Evolutionary conservation across 73 alveolate genomes (phyloP).

Genomic region (Tetrahymena malaccensis): DNA sequence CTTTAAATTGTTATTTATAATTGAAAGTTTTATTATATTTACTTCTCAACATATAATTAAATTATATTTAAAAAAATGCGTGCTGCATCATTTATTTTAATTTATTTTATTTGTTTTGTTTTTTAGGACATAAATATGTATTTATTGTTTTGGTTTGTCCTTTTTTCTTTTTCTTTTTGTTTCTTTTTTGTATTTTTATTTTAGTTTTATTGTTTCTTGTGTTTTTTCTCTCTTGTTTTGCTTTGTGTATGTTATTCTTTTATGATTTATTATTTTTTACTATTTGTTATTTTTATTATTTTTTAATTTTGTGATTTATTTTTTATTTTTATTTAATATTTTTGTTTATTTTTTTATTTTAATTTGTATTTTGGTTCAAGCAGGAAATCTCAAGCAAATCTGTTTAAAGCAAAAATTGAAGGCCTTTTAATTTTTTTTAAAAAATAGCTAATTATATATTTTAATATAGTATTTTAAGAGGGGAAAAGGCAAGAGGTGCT

Average conservation of each 20-base stretch:
- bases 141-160: no score
- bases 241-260: neutral
- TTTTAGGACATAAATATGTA: no score
- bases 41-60: no score
- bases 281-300: neutral
- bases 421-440: neutral
- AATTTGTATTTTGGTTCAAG: neutral
- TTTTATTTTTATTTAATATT: neutral
- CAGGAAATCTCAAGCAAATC: constrained; percentile 1
- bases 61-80: no score
- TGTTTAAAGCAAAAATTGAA: neutral
- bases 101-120: no score
- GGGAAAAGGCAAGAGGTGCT: neutral
- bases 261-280: neutral
- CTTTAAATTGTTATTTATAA: no score
- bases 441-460: neutral
- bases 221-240: neutral
- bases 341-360: neutral
- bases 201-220: no score
- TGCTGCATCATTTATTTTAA: no score
- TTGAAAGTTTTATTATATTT: no score
- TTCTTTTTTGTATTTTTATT: no score
- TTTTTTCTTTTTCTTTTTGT: no score
- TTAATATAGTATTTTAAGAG: neutral
- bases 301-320: neutral